A percentile compares a stretch with the other conserved stretches of the same genome.
Conservation (phyloP, 192 early-diverging fungal genomes). For the Lobosporangium transversale region DNA sequence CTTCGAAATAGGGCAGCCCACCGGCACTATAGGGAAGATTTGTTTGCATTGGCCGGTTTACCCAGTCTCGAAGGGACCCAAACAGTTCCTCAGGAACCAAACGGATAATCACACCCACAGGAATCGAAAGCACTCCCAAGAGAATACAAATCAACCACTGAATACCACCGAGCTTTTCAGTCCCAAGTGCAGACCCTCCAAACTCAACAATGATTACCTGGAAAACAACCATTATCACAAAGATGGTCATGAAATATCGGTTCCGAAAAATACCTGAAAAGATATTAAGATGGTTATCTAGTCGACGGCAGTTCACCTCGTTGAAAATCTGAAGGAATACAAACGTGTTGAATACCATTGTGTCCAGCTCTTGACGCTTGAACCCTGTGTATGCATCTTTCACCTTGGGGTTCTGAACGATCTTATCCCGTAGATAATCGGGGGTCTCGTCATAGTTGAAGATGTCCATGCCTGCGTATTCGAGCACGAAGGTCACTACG, state of each 20-base stretch:
- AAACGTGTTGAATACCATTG: conserved; percentile 93
- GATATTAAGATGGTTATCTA: conserved; percentile 86
- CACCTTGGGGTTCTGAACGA: conserved; percentile 9
- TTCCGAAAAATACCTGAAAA: conserved; percentile 84
- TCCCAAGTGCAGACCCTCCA: conserved; percentile 88
- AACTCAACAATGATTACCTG: conserved; percentile 93
- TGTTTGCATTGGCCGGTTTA: conserved; percentile 1
- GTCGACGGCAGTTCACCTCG: conserved; percentile 75
- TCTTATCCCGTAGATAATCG: conserved; percentile 1
- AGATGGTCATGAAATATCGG: conserved; percentile 82
- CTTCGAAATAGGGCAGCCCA: conserved; percentile 17
- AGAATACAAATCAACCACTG: conserved; percentile 89
- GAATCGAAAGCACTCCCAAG: conserved; percentile 82
- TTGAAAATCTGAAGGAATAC: conserved; percentile 92
- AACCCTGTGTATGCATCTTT: conserved; percentile 17
- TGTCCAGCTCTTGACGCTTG: conserved; percentile 62
- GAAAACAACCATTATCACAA: conserved; percentile 74
- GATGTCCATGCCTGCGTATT: conserved; percentile 72
- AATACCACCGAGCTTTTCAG: conserved; percentile 66
- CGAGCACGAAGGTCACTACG: conserved; percentile 77
- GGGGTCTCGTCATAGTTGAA: conserved; percentile 58
- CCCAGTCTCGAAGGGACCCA: conserved; percentile 31
- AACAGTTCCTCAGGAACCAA: conserved; percentile 80
- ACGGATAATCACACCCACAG: conserved; percentile 87
- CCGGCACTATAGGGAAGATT: too few species aligned